Percentiles rank a stretch among this genome's conserved stretches.
Evolutionary conservation across 2,329 filamentous ascomycete genomes (phyloP).

Genomic region (Fusarium dimerum): DNA sequence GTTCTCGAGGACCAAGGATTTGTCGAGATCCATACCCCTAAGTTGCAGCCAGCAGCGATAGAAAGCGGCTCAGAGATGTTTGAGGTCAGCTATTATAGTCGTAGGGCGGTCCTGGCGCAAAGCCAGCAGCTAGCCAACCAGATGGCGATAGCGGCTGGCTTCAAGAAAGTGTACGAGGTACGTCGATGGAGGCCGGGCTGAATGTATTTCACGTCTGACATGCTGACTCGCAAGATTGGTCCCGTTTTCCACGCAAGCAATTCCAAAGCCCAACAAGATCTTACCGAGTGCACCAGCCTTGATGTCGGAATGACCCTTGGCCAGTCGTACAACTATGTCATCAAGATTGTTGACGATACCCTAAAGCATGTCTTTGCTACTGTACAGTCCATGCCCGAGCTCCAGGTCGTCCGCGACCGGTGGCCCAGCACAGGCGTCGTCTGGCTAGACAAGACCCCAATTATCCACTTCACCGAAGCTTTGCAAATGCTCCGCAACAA

Average conservation of each 20-base stretch:
- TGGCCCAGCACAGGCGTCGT: slow-evolving; percentile 85
- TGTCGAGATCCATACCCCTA: slow-evolving; percentile 91
- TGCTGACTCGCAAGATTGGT: slow-evolving; percentile 24
- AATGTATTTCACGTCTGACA: too few relatives aligned
- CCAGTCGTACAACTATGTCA: slow-evolving; percentile 83
- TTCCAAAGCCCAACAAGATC: slow-evolving; percentile 88
- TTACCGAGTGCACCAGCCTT: slow-evolving; percentile 85
- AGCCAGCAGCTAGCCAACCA: slow-evolving; percentile 91
- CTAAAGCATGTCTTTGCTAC: slow-evolving; percentile 68
- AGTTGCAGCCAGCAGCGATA: slow-evolving; percentile 83
- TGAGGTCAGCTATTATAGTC: slow-evolving; percentile 85
- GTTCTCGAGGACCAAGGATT: slow-evolving; percentile 75
- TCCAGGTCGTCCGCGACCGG: slow-evolving; percentile 76
- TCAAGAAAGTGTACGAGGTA: slow-evolving; percentile 78
- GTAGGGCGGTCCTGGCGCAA: slow-evolving; percentile 85
- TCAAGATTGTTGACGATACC: slow-evolving; percentile 73
- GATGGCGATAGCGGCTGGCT: slow-evolving; percentile 86
- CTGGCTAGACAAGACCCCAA: slow-evolving; percentile 80
- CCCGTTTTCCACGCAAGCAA: slow-evolving; percentile 87
- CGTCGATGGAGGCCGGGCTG: too few relatives aligned
- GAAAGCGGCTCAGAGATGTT: slow-evolving; percentile 91
- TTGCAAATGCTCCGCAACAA: slow-evolving; percentile 81
- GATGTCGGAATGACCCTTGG: slow-evolving; percentile 91
- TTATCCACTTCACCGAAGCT: slow-evolving; percentile 77
- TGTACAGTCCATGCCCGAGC: slow-evolving; percentile 56